Base-by-base conservation (phyloP, 192 early-diverging fungal genomes). In the Umbelopsis ramanniana region DNA sequence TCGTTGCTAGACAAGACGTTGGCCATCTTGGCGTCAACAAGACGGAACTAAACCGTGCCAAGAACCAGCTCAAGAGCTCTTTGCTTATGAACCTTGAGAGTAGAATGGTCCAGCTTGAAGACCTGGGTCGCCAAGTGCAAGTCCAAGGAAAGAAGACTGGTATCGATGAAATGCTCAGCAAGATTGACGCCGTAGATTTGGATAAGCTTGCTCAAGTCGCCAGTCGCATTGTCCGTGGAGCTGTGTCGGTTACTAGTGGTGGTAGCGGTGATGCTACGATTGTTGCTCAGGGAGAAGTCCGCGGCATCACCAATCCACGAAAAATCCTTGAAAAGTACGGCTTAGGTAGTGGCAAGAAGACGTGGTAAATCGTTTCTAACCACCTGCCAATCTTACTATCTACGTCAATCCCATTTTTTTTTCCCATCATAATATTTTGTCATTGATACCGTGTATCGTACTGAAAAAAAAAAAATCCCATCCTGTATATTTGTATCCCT, bases 31-130 rank as follows among this genome's bases (percentile, higher is more conserved):
- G 79, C 3, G 83, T 91, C n/a, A 80, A 82, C 2, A 70, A 82
- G 35, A 74, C 78, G 4, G 94, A 96, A 72, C 82, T 98, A 19
- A 78, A 82, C 4, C 86, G 97, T 17, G 95, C 97, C 19, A 97
- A 98, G 81, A 99, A 99, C 85, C 96, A 97, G 79, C 89, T 99
- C 54, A 95, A 95, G 81, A 91, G 89, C 37, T 92, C 88, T 60
- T 83, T 99, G 37, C 85, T 99, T 53, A 99, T 99, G 96, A 93
- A 91, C 66, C 83, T 99, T 17, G 97, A 99, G 74, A 92, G 88
- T 73, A 89, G 93, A 45, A 87, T 93, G 85, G 95, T 99, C 6
- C 93, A 97, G 82, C 84, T 97, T 8, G 97, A 99, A 79, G 97
- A 99, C 75, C 77, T 99, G 53, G 95, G 94, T 15, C 86, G 95